Conservation (phyloP, 768 basidiomycete species). For the Exsudoporus frostii region DNA sequence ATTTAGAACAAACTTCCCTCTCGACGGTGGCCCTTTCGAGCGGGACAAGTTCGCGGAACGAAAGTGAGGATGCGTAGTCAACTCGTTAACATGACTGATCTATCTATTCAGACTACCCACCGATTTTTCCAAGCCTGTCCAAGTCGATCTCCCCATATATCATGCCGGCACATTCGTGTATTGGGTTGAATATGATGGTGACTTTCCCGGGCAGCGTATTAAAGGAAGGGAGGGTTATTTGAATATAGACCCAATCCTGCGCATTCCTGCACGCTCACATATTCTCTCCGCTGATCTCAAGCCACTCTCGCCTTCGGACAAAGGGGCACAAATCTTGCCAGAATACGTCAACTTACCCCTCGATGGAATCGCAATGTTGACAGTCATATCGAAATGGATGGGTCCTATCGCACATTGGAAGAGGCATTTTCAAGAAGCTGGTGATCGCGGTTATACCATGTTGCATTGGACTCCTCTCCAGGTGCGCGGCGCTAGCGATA, state of each 20-base stretch:
- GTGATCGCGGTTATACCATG: conserved; percentile 95
- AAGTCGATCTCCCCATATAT: conserved; percentile 93
- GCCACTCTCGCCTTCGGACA: conserved; percentile 49
- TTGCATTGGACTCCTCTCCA: conserved; percentile 96
- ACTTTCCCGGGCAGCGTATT: conserved; percentile 53
- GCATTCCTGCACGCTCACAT: conserved; percentile 64
- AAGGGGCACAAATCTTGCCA: conserved; percentile 50
- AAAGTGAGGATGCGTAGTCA: conserved; percentile 47
- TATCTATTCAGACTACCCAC: conserved; percentile 62
- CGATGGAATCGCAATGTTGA: conserved; percentile 85
- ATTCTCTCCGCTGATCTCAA: conserved; percentile 60
- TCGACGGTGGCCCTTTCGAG: conserved; percentile 85
- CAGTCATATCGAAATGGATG: conserved; percentile 98
- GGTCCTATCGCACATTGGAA: conserved; percentile 77
- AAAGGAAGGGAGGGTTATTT: conserved; percentile 92
- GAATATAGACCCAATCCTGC: conserved; percentile 91
- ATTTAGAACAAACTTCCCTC: conserved; percentile 94
- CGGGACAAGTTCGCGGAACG: conserved; percentile 72
- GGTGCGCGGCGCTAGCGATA: conserved; percentile 82
- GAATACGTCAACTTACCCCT: conserved; percentile 70
- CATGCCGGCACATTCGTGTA: conserved; percentile 95
- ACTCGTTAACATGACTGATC: conserved; percentile 11
- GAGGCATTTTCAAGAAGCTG: conserved; percentile 77
- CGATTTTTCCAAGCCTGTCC: conserved; percentile 86
- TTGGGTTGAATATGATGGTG: conserved; percentile 88